A percentile compares a stretch with the other conserved stretches of the same genome.
Evolutionary conservation across 306 rosid genomes (phyloP).

Genomic region (Quercus mongolica): DNA sequence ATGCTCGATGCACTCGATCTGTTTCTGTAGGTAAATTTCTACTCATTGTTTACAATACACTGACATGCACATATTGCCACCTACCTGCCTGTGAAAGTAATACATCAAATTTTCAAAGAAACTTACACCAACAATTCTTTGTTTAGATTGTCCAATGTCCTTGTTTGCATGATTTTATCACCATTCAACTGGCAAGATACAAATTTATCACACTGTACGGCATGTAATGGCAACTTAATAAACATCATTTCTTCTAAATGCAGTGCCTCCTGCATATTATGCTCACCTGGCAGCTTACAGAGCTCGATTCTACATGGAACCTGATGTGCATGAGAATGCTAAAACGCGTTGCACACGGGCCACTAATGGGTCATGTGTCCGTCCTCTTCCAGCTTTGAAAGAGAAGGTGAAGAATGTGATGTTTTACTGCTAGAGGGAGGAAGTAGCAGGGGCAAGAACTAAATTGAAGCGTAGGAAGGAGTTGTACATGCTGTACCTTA

Average conservation of each 20-base stretch:
- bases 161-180: too few relatives aligned
- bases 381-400: slow-evolving; percentile 71
- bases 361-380: slow-evolving; percentile 40
- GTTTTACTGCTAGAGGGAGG: slow-evolving; percentile 56
- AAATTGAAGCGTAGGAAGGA: background rate
- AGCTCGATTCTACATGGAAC: slow-evolving; percentile 81
- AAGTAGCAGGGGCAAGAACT: too few relatives aligned
- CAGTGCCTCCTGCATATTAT: slow-evolving; percentile 76
- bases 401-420: slow-evolving; percentile 73
- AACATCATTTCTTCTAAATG: background rate
- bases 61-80: background rate
- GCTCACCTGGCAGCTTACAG: slow-evolving; percentile 78
- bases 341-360: slow-evolving; percentile 32
- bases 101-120: background rate
- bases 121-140: too few relatives aligned
- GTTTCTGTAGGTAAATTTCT: slow-evolving; percentile 54
- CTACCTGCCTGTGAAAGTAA: background rate
- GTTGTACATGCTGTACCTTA: background rate
- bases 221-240: too few relatives aligned
- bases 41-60: background rate
- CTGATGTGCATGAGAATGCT: slow-evolving; percentile 33
- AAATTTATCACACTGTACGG: too few relatives aligned
- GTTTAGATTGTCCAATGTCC: too few relatives aligned
- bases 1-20: slow-evolving; percentile 68
- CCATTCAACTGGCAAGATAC: too few relatives aligned